Conservation (phyloP, 2,329 filamentous ascomycete species). For the Neurospora sp. region DNA sequence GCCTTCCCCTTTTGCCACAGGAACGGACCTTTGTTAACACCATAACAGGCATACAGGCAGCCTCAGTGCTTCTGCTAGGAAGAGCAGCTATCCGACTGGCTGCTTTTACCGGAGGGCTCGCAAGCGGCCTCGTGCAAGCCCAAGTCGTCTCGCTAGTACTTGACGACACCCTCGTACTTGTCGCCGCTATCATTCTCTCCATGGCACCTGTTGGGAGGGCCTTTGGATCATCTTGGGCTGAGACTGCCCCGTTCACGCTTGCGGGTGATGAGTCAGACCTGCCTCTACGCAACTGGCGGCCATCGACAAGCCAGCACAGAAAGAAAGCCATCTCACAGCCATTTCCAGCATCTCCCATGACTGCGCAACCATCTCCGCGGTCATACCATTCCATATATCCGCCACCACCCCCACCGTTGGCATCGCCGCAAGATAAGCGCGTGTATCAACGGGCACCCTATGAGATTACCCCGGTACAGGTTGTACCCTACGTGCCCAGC, state of each 20-base stretch:
- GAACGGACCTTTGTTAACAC: not conserved
- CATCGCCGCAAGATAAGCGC: slow-evolving; percentile 9
- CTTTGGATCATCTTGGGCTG: slow-evolving; percentile 30
- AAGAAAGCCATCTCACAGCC: slow-evolving; percentile 8
- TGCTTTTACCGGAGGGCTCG: slow-evolving; percentile 28
- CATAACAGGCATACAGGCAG: slow-evolving; percentile 26
- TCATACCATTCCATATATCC: not conserved
- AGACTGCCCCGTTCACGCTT: slow-evolving; percentile 24
- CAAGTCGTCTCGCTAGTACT: slow-evolving; percentile 29
- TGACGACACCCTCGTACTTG: slow-evolving; percentile 30
- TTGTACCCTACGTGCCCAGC: slow-evolving; percentile 5
- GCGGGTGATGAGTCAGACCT: slow-evolving; percentile 1
- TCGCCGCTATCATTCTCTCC: slow-evolving; percentile 26
- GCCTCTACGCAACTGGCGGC: not conserved
- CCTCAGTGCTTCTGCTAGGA: slow-evolving; percentile 27
- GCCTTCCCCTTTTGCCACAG: not conserved
- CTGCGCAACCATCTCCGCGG: not conserved
- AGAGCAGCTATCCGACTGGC: slow-evolving; percentile 32
- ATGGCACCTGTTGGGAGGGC: slow-evolving; percentile 28
- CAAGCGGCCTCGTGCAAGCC: slow-evolving; percentile 27
- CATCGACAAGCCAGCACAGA: not conserved
- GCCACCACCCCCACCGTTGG: not conserved
- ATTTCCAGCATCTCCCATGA: slow-evolving; percentile 1
- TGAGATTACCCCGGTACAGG: slow-evolving; percentile 3
- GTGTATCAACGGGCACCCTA: slow-evolving; percentile 11